phyloP scores from a whole-genome alignment of 257 asterid species.

The Salvia hispanica region DNA sequence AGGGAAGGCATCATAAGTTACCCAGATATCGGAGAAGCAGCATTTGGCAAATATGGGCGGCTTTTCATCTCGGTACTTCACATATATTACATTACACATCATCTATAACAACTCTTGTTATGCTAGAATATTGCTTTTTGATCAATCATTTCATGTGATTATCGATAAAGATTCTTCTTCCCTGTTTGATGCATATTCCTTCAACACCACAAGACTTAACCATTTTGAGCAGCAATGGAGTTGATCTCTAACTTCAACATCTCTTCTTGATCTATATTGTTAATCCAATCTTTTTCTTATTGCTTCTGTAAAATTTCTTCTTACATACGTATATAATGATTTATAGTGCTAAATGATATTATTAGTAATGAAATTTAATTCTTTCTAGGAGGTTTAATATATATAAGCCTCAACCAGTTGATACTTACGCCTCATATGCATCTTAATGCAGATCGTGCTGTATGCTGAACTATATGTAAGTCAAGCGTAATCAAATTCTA shows the following conservation, averaged over 20 bases:
- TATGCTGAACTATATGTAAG: constrained; percentile 87
- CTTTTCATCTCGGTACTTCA: constrained; percentile 67
- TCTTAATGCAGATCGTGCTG: constrained; percentile 67
- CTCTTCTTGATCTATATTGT: neutral
- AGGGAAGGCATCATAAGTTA: constrained; percentile 60
- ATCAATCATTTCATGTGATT: constrained; percentile 14
- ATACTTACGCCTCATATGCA: neutral
- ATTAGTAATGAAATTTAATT: neutral
- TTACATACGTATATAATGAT: neutral
- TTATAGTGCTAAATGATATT: neutral
- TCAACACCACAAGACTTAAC: neutral
- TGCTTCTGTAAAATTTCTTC: neutral
- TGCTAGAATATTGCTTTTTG: constrained; percentile 1
- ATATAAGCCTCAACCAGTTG: constrained; percentile 10
- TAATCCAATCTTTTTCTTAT: neutral
- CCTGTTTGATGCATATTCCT: neutral
- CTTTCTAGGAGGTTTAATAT: neutral
- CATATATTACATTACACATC: neutral
- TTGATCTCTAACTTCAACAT: neutral
- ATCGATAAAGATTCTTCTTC: neutral
- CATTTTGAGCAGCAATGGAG: neutral
- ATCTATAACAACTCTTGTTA: neutral
- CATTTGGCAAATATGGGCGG: constrained; percentile 75
- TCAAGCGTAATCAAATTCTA: constrained; percentile 16
- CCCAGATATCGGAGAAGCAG: constrained; percentile 91